Base-by-base conservation (phyloP, 2,329 filamentous ascomycete species). In the Elsinoe ampelina region DNA sequence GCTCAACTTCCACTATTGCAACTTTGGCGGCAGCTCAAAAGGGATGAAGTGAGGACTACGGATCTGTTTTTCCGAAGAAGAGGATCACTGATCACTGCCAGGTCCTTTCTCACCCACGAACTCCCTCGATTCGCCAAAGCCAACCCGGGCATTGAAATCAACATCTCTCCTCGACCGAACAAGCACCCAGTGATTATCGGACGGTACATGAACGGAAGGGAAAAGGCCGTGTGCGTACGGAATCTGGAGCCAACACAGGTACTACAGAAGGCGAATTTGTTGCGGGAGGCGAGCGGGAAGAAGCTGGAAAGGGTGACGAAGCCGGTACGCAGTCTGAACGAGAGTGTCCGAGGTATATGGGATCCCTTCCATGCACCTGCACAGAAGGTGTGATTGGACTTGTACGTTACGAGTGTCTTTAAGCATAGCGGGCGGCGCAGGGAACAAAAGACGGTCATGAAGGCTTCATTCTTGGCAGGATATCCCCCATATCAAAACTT, bases 1-100 rank as follows among this genome's bases (percentile, higher is more conserved):
- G 69, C 78, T 98, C 71, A 89, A 95, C 72, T 89, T 98, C 69
- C 88, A 95, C 76, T 98, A 95, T 77, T 97, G 93, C 78, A 90
- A 97, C 79, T 91, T 87, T 82, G 89, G 87, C 58, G 93, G 91
- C 61, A 95, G 89, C 72, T 97, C 92, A 36, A 83, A 77, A 67
- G 93, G 93, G 69, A 96, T 97, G 90, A 93, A 95, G 88, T 93
- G 78, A 61, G 80, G 69, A 38, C 12, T 3, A 15, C 43, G 39
- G 59, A 22, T 50, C 12, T 15, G 5, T 41, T 8, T 15, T 39
- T 3, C n/a, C 15, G 15, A 42, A 10, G 41, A 59, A 50, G 17
- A 10, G 8, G n/a, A 22, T 12, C 35, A 17, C 38, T 43, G 32
- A 30, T 34, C 10, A 11, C 42, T 47, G 58, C 8, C 13, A 95